A percentile compares a stretch with the other conserved stretches of the same genome.
phyloP scores from a whole-genome alignment of 2,329 filamentous ascomycete genomes.

The Penicillium sp. region DNA sequence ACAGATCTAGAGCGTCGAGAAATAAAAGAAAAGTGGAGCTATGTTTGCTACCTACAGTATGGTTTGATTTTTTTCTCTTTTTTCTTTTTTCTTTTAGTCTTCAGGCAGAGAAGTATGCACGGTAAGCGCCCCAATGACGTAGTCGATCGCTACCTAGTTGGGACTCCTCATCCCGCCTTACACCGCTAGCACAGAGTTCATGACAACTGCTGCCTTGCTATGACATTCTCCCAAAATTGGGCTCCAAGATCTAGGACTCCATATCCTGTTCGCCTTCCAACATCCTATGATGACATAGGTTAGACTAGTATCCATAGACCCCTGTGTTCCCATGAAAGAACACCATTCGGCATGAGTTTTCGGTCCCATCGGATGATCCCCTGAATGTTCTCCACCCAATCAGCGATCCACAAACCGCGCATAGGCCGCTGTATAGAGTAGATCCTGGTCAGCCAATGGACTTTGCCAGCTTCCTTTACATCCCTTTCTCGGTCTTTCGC shows the following conservation, averaged over 20 bases:
- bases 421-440: not conserved
- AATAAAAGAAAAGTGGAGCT: not conserved
- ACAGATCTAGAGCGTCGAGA: not conserved
- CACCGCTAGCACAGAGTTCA: constrained; percentile 5
- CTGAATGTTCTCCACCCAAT: not conserved
- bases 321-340: not conserved
- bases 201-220: too few relatives aligned
- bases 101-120: not conserved
- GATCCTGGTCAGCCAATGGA: constrained; percentile 3
- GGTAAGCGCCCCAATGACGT: constrained; percentile 13
- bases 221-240: not conserved
- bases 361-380: not conserved
- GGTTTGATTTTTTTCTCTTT: not conserved
- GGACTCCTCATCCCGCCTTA: not conserved
- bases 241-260: not conserved
- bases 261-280: not conserved
- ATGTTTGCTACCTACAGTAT: not conserved
- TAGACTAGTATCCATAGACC: not conserved
- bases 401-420: not conserved
- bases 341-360: not conserved
- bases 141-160: constrained; percentile 21
- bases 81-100: not conserved
- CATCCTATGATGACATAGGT: not conserved
- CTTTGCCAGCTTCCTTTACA: constrained; percentile 6
- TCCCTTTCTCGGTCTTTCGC: constrained; percentile 21